Evolutionary conservation across 306 rosid genomes (phyloP).

Genomic region (Lagenaria siceraria): DNA sequence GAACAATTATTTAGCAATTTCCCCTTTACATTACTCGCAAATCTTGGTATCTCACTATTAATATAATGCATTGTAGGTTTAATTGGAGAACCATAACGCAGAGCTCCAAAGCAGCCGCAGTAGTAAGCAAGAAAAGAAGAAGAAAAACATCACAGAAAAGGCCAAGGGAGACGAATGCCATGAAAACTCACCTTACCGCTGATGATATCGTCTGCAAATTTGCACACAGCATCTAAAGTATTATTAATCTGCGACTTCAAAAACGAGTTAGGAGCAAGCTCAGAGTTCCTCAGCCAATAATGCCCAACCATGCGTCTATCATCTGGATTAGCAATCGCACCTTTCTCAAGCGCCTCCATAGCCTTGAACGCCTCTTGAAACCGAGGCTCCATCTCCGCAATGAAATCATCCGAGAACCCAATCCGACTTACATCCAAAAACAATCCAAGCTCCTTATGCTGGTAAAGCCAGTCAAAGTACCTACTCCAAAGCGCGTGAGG

Average conservation of each 20-base stretch:
- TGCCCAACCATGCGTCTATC: constrained; percentile 97
- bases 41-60: not conserved
- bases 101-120: not conserved
- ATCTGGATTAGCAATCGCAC: constrained; percentile 95
- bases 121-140: not conserved
- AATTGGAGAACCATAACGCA: not conserved
- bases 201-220: constrained; percentile 68
- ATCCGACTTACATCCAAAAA: constrained; percentile 85
- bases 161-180: not conserved
- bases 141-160: not conserved
- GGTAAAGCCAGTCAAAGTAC: constrained; percentile 80
- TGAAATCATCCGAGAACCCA: constrained; percentile 79
- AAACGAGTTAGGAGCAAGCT: constrained; percentile 55
- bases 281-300: constrained; percentile 77
- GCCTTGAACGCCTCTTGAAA: constrained; percentile 50
- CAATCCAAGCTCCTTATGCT: constrained; percentile 75
- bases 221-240: constrained; percentile 41
- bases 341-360: constrained; percentile 79
- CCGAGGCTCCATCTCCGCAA: constrained; percentile 67
- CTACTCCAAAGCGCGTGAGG: constrained; percentile 64
- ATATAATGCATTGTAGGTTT: not conserved
- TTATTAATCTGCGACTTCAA: constrained; percentile 59
- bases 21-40: not conserved
- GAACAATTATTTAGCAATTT: not conserved
- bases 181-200: constrained; percentile 70